phyloP scores from a whole-genome alignment of 768 basidiomycete species.

The Rhizopogon rudus region DNA sequence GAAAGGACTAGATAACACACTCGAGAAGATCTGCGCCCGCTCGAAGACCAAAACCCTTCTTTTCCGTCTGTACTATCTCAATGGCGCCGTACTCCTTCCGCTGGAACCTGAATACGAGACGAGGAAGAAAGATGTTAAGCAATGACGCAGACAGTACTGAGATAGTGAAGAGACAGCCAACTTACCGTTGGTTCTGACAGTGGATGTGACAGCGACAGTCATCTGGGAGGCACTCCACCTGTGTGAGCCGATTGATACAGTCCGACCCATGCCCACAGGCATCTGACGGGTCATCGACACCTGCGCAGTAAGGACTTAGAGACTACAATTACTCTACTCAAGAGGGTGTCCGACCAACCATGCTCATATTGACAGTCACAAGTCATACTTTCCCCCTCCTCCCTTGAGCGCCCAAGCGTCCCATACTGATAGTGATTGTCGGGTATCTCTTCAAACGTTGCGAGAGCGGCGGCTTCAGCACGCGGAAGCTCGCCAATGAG shows the following conservation, averaged over 20 bases:
- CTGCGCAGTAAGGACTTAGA: constrained; percentile 38
- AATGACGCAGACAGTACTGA: not conserved
- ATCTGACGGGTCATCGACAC: constrained; percentile 48
- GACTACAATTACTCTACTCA: constrained; percentile 19
- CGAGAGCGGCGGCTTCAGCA: constrained; percentile 68
- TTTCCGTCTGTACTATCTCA: constrained; percentile 88
- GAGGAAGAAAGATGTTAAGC: constrained; percentile 1
- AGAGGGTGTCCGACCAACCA: constrained; percentile 50
- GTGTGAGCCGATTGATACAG: constrained; percentile 96
- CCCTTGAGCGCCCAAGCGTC: constrained; percentile 80
- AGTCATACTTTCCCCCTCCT: constrained; percentile 87
- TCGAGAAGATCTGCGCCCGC: constrained; percentile 62
- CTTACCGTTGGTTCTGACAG: constrained; percentile 92
- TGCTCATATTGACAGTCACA: constrained; percentile 88
- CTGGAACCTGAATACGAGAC: constrained; percentile 62
- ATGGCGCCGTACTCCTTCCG: constrained; percentile 79
- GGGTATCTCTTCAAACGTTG: constrained; percentile 66
- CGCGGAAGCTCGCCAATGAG: constrained; percentile 78
- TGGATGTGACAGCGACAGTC: constrained; percentile 80
- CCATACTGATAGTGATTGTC: constrained; percentile 86
- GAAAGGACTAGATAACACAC: constrained; percentile 33
- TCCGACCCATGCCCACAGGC: constrained; percentile 88
- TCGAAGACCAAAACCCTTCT: constrained; percentile 92
- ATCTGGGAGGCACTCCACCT: constrained; percentile 89
- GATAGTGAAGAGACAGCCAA: not conserved